Evolutionary conservation across 345 rosid genomes (phyloP).

Genomic region (Boechera divaricarpa): DNA sequence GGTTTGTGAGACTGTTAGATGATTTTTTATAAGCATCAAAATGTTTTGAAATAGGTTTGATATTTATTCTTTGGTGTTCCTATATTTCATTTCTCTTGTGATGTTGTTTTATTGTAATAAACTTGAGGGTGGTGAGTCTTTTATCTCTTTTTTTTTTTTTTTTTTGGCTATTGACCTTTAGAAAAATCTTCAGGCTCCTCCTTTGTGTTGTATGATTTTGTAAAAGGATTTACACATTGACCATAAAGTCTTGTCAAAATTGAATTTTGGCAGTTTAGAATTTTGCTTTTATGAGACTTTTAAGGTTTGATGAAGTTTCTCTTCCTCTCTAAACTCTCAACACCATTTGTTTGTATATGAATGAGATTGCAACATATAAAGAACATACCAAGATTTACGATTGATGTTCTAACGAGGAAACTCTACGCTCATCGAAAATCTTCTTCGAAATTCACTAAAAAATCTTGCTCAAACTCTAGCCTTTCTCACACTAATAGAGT

Average conservation of each 20-base stretch:
- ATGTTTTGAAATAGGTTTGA: conserved; percentile 14
- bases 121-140: conserved; percentile 10
- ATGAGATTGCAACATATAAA: not conserved
- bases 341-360: not conserved
- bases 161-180: not conserved
- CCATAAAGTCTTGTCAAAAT: conserved; percentile 14
- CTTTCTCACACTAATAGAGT: not conserved
- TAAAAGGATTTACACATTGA: conserved; percentile 20
- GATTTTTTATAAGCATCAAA: conserved; percentile 10
- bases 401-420: too few species aligned
- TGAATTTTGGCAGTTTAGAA: not conserved
- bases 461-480: too few species aligned
- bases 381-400: too few species aligned
- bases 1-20: conserved; percentile 28
- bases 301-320: not conserved
- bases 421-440: too few species aligned
- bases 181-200: conserved; percentile 14
- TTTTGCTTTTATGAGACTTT: not conserved
- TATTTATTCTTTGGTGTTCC: conserved; percentile 31
- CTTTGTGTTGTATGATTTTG: conserved; percentile 33
- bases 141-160: not conserved
- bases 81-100: conserved; percentile 10
- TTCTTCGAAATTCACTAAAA: too few species aligned
- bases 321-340: not conserved
- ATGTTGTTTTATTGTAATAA: conserved; percentile 10